Evolutionary conservation across 257 asterid genomes (phyloP).

Genomic region (Schizonepeta tenuifolia): DNA sequence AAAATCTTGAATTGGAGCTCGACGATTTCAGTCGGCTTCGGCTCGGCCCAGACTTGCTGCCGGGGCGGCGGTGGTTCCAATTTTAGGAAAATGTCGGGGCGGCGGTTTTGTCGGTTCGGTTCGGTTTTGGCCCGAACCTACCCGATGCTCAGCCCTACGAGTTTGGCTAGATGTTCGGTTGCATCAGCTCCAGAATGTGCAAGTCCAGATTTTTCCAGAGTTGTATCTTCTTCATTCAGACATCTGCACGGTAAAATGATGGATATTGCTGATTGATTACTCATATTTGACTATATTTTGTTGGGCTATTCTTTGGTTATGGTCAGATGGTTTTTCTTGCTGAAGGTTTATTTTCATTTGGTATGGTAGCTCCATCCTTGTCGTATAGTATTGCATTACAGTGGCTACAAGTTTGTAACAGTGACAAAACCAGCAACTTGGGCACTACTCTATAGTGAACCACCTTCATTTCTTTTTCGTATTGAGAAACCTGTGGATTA

Average conservation of each 20-base stretch:
- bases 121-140: too few species aligned
- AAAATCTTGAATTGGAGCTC: too few species aligned
- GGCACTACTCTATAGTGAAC: background rate
- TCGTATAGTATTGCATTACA: background rate
- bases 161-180: conserved; percentile 41
- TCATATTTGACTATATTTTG: background rate
- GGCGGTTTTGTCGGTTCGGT: too few species aligned
- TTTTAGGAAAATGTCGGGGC: too few species aligned
- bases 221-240: conserved; percentile 42
- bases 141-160: too few species aligned
- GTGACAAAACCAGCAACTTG: conserved; percentile 4
- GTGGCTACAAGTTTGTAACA: conserved; percentile 19
- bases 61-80: too few species aligned
- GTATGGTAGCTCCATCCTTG: background rate
- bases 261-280: background rate
- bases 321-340: background rate
- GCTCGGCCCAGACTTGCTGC: too few species aligned
- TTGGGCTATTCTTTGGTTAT: background rate
- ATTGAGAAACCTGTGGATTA: background rate
- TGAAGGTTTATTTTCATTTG: background rate
- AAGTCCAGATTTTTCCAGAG: conserved; percentile 43
- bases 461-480: background rate
- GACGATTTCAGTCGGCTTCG: too few species aligned
- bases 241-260: conserved; percentile 54
- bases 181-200: conserved; percentile 47